Base-by-base conservation (phyloP, 192 early-diverging fungal species). In the Podila clonocystis region DNA sequence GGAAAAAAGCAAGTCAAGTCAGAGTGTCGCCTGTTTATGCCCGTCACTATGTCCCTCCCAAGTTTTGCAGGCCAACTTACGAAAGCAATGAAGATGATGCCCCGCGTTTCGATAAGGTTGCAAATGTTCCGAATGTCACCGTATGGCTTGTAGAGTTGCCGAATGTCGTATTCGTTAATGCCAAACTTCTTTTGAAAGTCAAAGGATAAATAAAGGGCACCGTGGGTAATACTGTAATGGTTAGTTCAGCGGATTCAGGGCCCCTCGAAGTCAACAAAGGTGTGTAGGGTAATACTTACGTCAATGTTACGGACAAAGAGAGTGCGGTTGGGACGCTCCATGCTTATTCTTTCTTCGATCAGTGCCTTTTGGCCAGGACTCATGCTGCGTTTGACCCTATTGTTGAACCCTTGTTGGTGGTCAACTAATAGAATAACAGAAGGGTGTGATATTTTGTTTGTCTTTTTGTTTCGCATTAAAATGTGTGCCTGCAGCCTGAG, bases 61-160 rank as follows among this genome's bases (percentile, higher is more conserved):
- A 62, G 24, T 34, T 31, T 52, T 67, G 50, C 12, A 57, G 45
- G 55, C 24, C 29, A 45, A 75, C 88, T 84, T 82, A 89, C 86
- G 78, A 70, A 89, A 50, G 82, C 83, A 38, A 89, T 67, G 64
- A 89, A 89, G 30, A 84, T 65, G 68, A 89, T 84, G 36, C 88
- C 88, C 67, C 88, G 70, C 17, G 67, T 75, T 19, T 82, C 77
- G 70, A 89, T 87, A 28, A 84, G 55, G 73, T 89, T 75, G 65
- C 83, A 89, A 2, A 88, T 57, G 33, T 84, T 77, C 62, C 87
- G 88, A 57, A 89, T 87, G 34, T 89, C 87, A 52, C 88, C 88
- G 65, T 74, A 88, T 11, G 52, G 52, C 24, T 55, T 26, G 22
- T 55, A 55, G 52, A 55, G 52, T 55, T 55, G 52, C 20, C 52